Percentiles rank a stretch among this genome's conserved stretches.
phyloP scores from a whole-genome alignment of 2,329 filamentous ascomycete species.

The Pseudogymnoascus sp. region DNA sequence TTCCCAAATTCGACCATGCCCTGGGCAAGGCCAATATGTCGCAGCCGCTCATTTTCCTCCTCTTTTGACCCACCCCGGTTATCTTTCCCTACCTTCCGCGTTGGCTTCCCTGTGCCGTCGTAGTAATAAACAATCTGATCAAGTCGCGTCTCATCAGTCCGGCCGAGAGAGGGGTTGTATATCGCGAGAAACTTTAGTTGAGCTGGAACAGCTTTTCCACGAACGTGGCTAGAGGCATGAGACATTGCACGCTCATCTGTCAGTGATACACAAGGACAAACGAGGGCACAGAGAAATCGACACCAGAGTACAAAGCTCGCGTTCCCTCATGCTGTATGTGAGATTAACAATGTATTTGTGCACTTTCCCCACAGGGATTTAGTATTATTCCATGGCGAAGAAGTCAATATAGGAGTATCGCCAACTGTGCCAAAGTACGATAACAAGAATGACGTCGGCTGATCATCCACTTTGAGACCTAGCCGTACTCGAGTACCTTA shows the following conservation, averaged over 20 bases:
- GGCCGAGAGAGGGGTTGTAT: constrained; percentile 81
- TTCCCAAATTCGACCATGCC: constrained; percentile 91
- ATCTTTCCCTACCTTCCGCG: constrained; percentile 23
- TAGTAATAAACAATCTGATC: constrained; percentile 87
- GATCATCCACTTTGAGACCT: constrained; percentile 1
- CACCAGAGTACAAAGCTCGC: background rate
- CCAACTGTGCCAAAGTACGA: background rate
- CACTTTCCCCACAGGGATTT: background rate
- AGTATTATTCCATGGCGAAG: background rate
- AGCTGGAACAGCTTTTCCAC: constrained; percentile 49
- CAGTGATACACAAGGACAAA: background rate
- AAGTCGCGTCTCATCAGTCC: constrained; percentile 50
- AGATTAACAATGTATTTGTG: background rate
- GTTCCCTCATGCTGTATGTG: background rate
- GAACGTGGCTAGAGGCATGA: constrained; percentile 13
- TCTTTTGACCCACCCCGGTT: constrained; percentile 37
- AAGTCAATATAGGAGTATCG: constrained; percentile 1
- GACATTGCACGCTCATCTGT: constrained; percentile 24
- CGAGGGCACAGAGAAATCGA: background rate
- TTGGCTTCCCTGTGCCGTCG: constrained; percentile 27
- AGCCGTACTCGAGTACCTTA: background rate
- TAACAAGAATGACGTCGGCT: background rate
- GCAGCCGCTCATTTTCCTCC: constrained; percentile 75
- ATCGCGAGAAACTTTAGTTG: constrained; percentile 87
- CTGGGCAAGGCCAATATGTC: constrained; percentile 92